Base-by-base conservation (phyloP, 176 grass and related monocot genomes). In the Triticum aestivum region DNA sequence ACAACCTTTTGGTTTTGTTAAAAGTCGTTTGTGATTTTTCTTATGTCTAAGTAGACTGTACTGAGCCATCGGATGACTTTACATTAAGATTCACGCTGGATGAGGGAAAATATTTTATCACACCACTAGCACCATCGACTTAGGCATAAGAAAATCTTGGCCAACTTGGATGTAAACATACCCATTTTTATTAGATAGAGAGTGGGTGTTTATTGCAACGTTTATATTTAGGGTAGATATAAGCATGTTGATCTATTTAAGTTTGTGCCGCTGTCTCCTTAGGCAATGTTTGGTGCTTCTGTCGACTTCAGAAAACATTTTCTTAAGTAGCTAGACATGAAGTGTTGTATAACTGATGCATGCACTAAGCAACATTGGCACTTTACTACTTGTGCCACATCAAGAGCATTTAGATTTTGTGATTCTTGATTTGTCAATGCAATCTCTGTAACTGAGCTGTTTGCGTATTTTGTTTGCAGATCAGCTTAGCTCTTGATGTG, bases 401-500 rank as follows among this genome's bases (percentile, higher is more conserved):
- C 33, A 34, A 34, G 47, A 75, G 49, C 69, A 24, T 44, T 61
- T 70, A 34, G 17, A 47, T 85, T 73, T 78, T 37, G 63, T 47
- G 2, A 75, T 65, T 79, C 9, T 12, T 7, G 66, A 77, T 61
- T 62, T 69, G 39, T 63, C 58, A 83, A 66, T 80, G 24, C 18
- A 69, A 66, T 83, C 63, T 44, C 3, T 79, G 33, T 65, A 73
- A 85, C 87, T 26, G 35, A 65, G 21, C 14, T 70, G 29, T 66
- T 88, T 79, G 65, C 42, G 15, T n/a, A 77, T 83, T 68, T 69
- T 89, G 66, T 39, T 42, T 84, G 68, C 93, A 98, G 93, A 88
- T 89, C 17, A 44, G 68, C 82, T 81, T 90, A 88, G 92, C 96
- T 85, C 93, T 98, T 94, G 93, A 89, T 80, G 37, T 91, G 84